Percentiles rank a stretch among this genome's conserved stretches.
phyloP scores from a whole-genome alignment of 257 asterid species.

The Solanum paucissectum region DNA sequence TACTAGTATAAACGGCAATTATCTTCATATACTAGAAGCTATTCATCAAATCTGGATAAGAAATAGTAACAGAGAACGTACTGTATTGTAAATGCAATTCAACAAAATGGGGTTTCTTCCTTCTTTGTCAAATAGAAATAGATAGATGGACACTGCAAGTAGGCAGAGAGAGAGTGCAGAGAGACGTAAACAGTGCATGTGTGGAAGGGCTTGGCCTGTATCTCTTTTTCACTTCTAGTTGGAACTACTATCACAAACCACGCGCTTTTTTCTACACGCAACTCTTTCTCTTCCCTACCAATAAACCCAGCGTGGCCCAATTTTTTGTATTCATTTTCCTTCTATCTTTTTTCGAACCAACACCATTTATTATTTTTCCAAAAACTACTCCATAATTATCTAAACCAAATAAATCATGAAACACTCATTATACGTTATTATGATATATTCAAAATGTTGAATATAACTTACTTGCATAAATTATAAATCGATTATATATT shows the following conservation, averaged over 20 bases:
- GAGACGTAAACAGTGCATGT: neutral
- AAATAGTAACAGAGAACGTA: neutral
- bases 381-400: neutral
- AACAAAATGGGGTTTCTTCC: neutral
- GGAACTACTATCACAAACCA: neutral
- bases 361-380: neutral
- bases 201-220: neutral
- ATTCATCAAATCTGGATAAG: neutral
- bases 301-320: neutral
- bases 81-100: neutral
- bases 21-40: neutral
- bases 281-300: neutral
- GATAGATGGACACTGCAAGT: neutral
- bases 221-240: neutral
- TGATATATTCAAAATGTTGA: too few relatives aligned
- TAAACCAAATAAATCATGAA: neutral
- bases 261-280: conserved; percentile 14
- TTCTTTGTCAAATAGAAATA: neutral
- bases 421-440: too few relatives aligned
- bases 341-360: neutral
- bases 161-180: neutral
- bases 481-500: too few relatives aligned
- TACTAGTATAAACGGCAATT: neutral
- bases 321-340: neutral
- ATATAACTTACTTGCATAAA: too few relatives aligned